Evolutionary conservation across 441 rosid species (phyloP), one percentile per base, ranked within the genome.

Genomic region (Populus hybrid): DNA sequence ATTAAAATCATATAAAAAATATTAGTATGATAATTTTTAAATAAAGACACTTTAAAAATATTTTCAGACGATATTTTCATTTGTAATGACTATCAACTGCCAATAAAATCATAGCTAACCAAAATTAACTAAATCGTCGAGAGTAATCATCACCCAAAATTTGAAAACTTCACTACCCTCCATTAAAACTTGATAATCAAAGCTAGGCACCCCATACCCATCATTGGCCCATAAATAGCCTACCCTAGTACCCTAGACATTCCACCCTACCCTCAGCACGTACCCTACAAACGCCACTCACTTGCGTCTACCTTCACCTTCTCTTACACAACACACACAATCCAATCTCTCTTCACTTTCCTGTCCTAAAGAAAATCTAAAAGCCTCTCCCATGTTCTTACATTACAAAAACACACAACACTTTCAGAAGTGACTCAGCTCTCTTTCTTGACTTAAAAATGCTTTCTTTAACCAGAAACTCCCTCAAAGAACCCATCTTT

Each of bases 241-340:
- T 18, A 50, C 59, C 59, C 29, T 50, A 53, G 61, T 53, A 16
- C 61, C 61, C 61, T 53, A 16, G 29, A 28, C 29, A 28, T 28
- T 28, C 29, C 29, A 28, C 29, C 29, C 29, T 50, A 50, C 59
- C 59, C 59, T 50, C n/a, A 67, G 76, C 75, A 77, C 80, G 82
- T 82, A 53, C 2, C 12, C 3, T 0, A 8, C 63, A 69, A 31
- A 73, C 69, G 7, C 64, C 3, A 16, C 0, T 1, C 7, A 7
- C 18, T 16, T 72, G 82, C 72, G 84, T 53, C n/a, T 8, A 4
- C 40, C 35, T 42, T 6, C 74, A 3, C 29, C n/a, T 23, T 40
- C 8, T 0, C 29, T 28, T 28, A 28, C 29, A 28, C 29, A 28
- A 2, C 36, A 72, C 18, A 31, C 81, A 24, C 1, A 21, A 9